Evolutionary conservation across 306 rosid genomes (phyloP).

Genomic region (Albizia julibrissin): DNA sequence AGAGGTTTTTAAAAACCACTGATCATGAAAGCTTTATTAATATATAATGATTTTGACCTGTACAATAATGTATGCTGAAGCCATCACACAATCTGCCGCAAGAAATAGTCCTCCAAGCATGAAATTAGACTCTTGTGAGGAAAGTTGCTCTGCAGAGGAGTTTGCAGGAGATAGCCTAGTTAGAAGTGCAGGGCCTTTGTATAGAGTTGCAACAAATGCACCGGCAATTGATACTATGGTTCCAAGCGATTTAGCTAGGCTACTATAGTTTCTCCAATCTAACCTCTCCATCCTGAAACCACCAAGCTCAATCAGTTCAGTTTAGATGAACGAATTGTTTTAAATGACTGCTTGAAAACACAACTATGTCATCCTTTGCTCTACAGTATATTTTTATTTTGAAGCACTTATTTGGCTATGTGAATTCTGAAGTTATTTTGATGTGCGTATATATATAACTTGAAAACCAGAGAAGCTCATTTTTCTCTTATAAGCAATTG

Average conservation of each 20-base stretch:
- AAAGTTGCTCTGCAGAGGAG: slow-evolving; percentile 39
- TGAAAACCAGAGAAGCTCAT: background rate
- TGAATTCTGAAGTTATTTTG: background rate
- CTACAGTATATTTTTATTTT: background rate
- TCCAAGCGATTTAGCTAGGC: slow-evolving; percentile 69
- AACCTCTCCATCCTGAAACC: slow-evolving; percentile 74
- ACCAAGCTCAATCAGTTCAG: slow-evolving; percentile 29
- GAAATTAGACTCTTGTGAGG: slow-evolving; percentile 59
- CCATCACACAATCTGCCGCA: slow-evolving; percentile 53
- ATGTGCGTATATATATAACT: too few species aligned
- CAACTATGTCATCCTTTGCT: slow-evolving; percentile 3
- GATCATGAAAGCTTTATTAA: background rate
- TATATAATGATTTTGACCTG: slow-evolving; percentile 52
- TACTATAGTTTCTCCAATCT: slow-evolving; percentile 56
- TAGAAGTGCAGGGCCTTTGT: slow-evolving; percentile 73
- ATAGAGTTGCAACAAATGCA: slow-evolving; percentile 76
- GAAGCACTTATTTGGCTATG: background rate
- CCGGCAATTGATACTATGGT: slow-evolving; percentile 71
- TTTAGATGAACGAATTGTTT: background rate
- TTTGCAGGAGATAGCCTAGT: slow-evolving; percentile 38
- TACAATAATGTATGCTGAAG: slow-evolving; percentile 53
- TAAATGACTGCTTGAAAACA: slow-evolving; percentile 14
- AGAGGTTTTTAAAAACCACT: slow-evolving; percentile 2
- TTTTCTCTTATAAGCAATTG: background rate
- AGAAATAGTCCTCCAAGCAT: slow-evolving; percentile 67